These are phyloP conservation scores for Cladosporium sp. DNA, from an alignment of 2,329 filamentous ascomycete genomes.

Conservation along the genomic window DNA sequence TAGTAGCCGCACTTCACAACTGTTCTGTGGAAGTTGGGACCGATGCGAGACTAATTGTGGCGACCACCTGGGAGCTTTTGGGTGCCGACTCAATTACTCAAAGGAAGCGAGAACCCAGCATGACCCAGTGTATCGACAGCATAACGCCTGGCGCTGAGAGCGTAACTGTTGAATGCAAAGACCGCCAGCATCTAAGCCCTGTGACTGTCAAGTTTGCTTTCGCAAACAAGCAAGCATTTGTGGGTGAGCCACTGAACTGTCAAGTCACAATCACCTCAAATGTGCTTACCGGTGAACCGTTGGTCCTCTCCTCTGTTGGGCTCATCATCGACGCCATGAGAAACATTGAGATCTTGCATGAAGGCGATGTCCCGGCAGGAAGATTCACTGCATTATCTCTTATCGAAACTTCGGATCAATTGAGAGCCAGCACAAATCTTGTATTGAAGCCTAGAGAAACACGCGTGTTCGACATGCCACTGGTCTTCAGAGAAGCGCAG, in stretches of 20 bases:
- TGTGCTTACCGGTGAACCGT: constrained; percentile 34
- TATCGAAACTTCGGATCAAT: background rate
- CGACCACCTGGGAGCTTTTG: constrained; percentile 55
- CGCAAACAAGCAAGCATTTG: constrained; percentile 51
- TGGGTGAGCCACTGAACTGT: constrained; percentile 54
- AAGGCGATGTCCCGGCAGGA: background rate
- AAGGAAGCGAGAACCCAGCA: constrained; percentile 8
- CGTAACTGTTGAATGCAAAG: constrained; percentile 18
- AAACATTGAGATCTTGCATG: constrained; percentile 16
- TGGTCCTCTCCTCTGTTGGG: constrained; percentile 19
- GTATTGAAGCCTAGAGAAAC: constrained; percentile 55
- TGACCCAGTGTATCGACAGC: constrained; percentile 19
- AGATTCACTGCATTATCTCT: background rate
- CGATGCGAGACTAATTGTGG: constrained; percentile 47
- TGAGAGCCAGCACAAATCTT: constrained; percentile 50
- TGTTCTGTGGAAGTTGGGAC: constrained; percentile 39
- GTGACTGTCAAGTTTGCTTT: constrained; percentile 53
- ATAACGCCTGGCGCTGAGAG: background rate
- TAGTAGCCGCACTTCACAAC: constrained; percentile 52
- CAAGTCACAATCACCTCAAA: constrained; percentile 52
- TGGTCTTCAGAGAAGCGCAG: constrained; percentile 78
- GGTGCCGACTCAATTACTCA: constrained; percentile 13
- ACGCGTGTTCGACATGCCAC: constrained; percentile 55
- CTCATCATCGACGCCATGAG: constrained; percentile 18
- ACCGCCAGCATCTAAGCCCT: constrained; percentile 27